Evolutionary conservation across 2,329 filamentous ascomycete species (phyloP).

Genomic region (Fusarium heterosporum): DNA sequence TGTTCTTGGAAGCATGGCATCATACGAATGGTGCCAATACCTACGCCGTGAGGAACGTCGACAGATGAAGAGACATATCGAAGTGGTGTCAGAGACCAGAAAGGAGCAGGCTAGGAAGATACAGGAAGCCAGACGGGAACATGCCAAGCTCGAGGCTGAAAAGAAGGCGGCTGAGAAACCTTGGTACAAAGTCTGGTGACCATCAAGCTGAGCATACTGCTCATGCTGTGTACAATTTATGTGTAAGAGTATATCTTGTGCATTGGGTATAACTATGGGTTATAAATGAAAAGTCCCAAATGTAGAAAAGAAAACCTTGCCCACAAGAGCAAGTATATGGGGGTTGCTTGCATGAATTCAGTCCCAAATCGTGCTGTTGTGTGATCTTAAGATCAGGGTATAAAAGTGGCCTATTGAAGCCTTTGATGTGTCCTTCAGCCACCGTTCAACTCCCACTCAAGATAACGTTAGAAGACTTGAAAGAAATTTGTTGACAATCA

Average conservation of each 20-base stretch:
- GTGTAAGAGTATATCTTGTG: conserved; percentile 43
- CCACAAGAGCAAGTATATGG: conserved; percentile 8
- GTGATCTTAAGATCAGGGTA: conserved; percentile 35
- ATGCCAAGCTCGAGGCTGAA: conserved; percentile 49
- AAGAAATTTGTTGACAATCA: neutral
- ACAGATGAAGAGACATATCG: conserved; percentile 86
- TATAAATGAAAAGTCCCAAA: conserved; percentile 16
- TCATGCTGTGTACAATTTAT: conserved; percentile 37
- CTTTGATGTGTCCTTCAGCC: conserved; percentile 24
- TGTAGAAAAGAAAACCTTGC: conserved; percentile 14
- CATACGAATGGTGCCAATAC: conserved; percentile 88
- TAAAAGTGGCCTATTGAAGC: conserved; percentile 25
- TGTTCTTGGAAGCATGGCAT: conserved; percentile 73
- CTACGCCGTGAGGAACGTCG: conserved; percentile 78
- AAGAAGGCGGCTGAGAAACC: conserved; percentile 53
- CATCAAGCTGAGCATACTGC: conserved; percentile 2
- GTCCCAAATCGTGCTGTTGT: conserved; percentile 12
- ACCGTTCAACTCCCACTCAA: conserved; percentile 8
- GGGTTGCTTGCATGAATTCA: conserved; percentile 6
- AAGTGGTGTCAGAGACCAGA: conserved; percentile 68
- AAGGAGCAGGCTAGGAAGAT: conserved; percentile 59
- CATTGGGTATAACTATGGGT: conserved; percentile 17
- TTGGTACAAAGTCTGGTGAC: conserved; percentile 70
- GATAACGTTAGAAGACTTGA: conserved; percentile 9
- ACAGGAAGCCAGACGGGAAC: conserved; percentile 56